Conservation (phyloP, 2,329 filamentous ascomycete genomes). For the Aaosphaeria pasadenensis region DNA sequence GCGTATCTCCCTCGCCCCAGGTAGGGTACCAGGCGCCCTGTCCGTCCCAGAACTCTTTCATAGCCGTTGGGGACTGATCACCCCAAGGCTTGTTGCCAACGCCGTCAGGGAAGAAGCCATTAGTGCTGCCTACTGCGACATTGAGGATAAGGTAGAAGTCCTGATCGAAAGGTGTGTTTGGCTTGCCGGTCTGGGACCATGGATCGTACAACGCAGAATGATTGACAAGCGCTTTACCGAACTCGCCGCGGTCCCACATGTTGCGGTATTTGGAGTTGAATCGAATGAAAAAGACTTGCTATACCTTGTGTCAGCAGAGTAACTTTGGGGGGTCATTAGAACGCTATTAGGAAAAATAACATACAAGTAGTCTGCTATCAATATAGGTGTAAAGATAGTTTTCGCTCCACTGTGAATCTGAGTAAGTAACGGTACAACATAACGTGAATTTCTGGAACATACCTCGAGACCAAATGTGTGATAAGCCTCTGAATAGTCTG, state of each 20-base stretch:
- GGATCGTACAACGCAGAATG: constrained; percentile 60
- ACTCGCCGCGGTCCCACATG: constrained; percentile 66
- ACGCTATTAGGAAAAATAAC: not conserved
- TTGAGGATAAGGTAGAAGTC: constrained; percentile 73
- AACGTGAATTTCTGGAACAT: not conserved
- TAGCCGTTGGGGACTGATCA: constrained; percentile 12
- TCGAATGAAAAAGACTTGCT: constrained; percentile 74
- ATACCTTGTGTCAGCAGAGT: not conserved
- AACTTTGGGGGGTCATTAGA: not conserved
- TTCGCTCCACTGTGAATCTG: constrained; percentile 60
- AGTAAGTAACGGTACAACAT: not conserved
- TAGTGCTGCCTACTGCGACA: constrained; percentile 71
- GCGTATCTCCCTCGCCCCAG: constrained; percentile 60
- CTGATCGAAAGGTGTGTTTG: constrained; percentile 70
- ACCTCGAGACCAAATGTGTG: constrained; percentile 63
- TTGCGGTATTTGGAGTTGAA: constrained; percentile 53
- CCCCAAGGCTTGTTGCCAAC: constrained; percentile 69
- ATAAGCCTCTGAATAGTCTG: constrained; percentile 64
- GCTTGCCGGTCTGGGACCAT: constrained; percentile 60
- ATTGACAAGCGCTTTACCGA: constrained; percentile 60
- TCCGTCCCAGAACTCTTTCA: constrained; percentile 20
- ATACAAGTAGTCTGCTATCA: constrained; percentile 61
- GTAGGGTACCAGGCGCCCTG: constrained; percentile 60
- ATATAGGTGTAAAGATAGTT: constrained; percentile 84
- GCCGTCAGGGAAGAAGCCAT: constrained; percentile 69